A percentile compares a stretch with the other conserved stretches of the same genome.
Conservation (phyloP, 805 yeast genomes). For the Pichia ethanolica region DNA sequence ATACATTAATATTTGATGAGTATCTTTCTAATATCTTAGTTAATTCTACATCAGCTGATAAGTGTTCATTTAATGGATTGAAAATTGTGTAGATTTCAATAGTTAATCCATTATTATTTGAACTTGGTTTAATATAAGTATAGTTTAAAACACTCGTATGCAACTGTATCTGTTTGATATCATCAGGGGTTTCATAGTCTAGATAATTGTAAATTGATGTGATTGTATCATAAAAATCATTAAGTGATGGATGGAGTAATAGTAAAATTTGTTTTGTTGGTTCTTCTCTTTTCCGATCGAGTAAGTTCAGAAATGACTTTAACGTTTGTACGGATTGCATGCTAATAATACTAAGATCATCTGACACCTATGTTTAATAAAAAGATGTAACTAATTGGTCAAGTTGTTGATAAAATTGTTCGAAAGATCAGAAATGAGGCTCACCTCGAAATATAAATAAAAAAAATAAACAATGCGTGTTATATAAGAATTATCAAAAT, state of each 20-base stretch:
- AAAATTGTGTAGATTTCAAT: slow-evolving; percentile 7
- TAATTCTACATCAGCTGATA: neutral
- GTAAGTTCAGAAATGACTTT: neutral
- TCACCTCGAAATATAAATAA: no score
- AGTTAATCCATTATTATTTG: neutral
- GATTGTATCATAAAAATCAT: neutral
- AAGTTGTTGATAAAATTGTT: no score
- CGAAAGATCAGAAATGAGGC: no score
- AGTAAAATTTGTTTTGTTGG: neutral
- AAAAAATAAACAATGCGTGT: no score
- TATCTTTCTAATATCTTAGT: neutral
- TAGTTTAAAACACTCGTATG: slow-evolving; percentile 4
- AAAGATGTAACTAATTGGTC: no score
- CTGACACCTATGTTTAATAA: no score
- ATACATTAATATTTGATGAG: neutral
- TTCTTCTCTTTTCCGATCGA: neutral
- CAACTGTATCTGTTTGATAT: neutral
- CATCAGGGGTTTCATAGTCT: neutral
- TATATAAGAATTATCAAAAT: no score
- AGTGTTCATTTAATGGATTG: neutral
- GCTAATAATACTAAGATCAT: neutral
- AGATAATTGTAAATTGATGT: neutral
- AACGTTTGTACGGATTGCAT: neutral
- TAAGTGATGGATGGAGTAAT: neutral
- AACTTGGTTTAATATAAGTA: neutral